These are phyloP conservation scores for Cercospora sp. DNA, from an alignment of 2,329 filamentous ascomycete genomes.

Conservation along the genomic window DNA sequence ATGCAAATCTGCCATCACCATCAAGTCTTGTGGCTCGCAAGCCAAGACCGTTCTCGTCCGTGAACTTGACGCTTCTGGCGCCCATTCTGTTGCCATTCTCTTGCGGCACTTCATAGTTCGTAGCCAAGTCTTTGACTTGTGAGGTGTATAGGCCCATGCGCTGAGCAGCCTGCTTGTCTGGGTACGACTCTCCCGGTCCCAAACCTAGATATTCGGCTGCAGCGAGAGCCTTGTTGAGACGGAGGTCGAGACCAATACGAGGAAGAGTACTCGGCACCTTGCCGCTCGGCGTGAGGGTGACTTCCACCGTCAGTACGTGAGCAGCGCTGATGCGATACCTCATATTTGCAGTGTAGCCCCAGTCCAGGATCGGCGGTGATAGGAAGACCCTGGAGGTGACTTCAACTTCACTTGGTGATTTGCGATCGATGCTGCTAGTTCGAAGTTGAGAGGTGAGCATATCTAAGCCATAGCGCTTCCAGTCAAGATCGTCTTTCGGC, in stretches of 20 bases:
- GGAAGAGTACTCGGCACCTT: conserved; percentile 57
- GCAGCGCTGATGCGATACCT: conserved; percentile 51
- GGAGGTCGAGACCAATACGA: conserved; percentile 60
- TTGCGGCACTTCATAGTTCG: conserved; percentile 65
- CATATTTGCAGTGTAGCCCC: conserved; percentile 50
- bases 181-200: conserved; percentile 65
- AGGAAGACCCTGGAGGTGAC: conserved; percentile 33
- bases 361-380: conserved; percentile 60
- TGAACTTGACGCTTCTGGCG: conserved; percentile 54
- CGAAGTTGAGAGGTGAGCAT: conserved; percentile 51
- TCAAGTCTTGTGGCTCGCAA: conserved; percentile 35
- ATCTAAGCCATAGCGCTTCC: conserved; percentile 52
- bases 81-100: conserved; percentile 65
- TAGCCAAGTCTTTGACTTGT: conserved; percentile 53
- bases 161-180: conserved; percentile 62
- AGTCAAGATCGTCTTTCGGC: conserved; percentile 55
- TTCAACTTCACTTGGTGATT: conserved; percentile 26
- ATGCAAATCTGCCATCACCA: conserved; percentile 17
- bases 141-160: conserved; percentile 52
- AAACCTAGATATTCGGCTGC: conserved; percentile 60
- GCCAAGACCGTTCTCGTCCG: conserved; percentile 34
- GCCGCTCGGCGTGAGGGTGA: conserved; percentile 7
- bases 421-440: conserved; percentile 40
- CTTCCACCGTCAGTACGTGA: conserved; percentile 4
- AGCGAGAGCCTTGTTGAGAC: conserved; percentile 50